Conservation (phyloP, 1,284 basidiomycete species). For the Phylloporus sp. region DNA sequence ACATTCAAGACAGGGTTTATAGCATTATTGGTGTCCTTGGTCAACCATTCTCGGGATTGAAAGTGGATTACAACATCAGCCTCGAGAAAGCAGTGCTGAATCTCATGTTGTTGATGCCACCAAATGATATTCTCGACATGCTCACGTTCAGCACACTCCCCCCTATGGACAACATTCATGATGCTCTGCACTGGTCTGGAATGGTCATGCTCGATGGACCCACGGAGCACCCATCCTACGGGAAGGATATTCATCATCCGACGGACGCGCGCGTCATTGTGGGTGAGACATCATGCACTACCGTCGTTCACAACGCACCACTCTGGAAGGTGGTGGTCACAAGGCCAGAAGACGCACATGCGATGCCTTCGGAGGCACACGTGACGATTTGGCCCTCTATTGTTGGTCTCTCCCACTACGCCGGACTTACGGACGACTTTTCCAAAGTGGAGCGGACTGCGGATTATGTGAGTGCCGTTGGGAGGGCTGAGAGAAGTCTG, state of each 20-base stretch:
- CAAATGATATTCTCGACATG: conserved; percentile 11
- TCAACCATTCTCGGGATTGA: background rate
- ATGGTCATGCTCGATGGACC: conserved; percentile 7
- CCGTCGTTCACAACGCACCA: conserved; percentile 1
- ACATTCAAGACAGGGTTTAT: conserved; percentile 11
- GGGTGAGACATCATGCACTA: background rate
- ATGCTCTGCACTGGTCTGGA: conserved; percentile 10
- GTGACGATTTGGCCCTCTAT: conserved; percentile 8
- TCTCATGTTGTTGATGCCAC: conserved; percentile 13
- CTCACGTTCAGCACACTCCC: conserved; percentile 12
- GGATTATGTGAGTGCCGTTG: background rate
- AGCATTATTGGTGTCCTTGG: conserved; percentile 10
- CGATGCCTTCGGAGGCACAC: no score
- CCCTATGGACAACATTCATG: background rate
- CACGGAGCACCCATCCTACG: conserved; percentile 16
- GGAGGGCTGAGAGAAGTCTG: conserved; percentile 9
- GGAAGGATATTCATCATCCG: conserved; percentile 7
- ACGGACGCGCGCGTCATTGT: background rate
- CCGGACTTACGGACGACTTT: conserved; percentile 5
- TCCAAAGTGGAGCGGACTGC: conserved; percentile 10
- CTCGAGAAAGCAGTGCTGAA: conserved; percentile 5
- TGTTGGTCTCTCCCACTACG: background rate
- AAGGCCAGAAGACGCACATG: no score
- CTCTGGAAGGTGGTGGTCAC: conserved; percentile 13
- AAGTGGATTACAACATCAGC: conserved; percentile 1